Evolutionary conservation across 2,329 filamentous ascomycete species (phyloP).

Genomic region (Sarocladium oryzae): DNA sequence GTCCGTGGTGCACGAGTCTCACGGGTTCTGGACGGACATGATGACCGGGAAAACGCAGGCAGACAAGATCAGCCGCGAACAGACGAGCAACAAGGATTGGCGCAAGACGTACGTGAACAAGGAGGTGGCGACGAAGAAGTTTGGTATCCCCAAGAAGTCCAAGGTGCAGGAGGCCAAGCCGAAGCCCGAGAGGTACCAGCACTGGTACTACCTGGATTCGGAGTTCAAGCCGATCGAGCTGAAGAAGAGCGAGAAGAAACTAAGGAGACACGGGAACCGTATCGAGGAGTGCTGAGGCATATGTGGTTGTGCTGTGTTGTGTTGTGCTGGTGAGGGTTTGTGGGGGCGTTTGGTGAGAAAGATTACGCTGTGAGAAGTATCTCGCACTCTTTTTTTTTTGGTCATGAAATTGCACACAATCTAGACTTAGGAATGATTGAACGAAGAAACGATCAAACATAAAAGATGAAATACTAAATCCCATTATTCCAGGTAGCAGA

Average conservation of each 20-base stretch:
- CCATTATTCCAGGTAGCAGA: too few relatives aligned
- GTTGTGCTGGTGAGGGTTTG: too few relatives aligned
- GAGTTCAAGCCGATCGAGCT: conserved; percentile 24
- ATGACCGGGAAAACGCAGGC: conserved; percentile 29
- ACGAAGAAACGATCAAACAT: too few relatives aligned
- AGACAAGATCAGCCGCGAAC: conserved; percentile 32
- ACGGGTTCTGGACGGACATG: conserved; percentile 32
- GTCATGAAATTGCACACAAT: too few relatives aligned
- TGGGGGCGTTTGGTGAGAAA: too few relatives aligned
- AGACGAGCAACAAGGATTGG: conserved; percentile 27
- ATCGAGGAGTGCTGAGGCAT: too few relatives aligned
- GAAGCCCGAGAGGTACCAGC: conserved; percentile 25
- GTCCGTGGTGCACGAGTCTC: conserved; percentile 27
- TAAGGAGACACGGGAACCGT: too few relatives aligned
- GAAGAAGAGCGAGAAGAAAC: conserved; percentile 11
- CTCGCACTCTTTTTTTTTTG: too few relatives aligned
- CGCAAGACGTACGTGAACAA: conserved; percentile 27
- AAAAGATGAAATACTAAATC: too few relatives aligned
- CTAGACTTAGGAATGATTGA: too few relatives aligned
- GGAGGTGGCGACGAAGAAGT: conserved; percentile 23
- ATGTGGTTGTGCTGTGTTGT: too few relatives aligned
- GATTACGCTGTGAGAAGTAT: too few relatives aligned
- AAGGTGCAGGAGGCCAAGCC: conserved; percentile 22
- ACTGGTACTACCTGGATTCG: conserved; percentile 31
- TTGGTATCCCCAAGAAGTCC: conserved; percentile 24